Percentiles rank a stretch among this genome's conserved stretches.
Conservation (phyloP, 495 filamentous ascomycete species). For the Podospora didyma region DNA sequence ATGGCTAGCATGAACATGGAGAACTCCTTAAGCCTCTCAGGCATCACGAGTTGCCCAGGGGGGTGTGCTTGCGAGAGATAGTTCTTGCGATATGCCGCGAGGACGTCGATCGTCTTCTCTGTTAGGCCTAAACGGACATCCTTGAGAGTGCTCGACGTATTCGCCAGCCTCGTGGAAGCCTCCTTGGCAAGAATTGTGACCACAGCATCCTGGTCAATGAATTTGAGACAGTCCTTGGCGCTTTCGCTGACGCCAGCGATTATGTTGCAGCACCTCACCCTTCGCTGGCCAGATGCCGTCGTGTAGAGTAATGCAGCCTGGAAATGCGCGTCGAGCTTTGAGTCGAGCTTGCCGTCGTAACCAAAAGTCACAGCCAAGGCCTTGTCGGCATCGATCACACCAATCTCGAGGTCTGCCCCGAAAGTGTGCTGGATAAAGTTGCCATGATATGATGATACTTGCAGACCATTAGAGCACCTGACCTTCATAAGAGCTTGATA, state of each 20-base stretch:
- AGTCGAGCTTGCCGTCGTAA: constrained; percentile 95
- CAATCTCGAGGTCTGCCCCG: constrained; percentile 92
- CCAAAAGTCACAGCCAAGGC: constrained; percentile 87
- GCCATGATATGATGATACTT: constrained; percentile 89
- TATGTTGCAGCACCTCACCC: constrained; percentile 88
- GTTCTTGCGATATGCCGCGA: constrained; percentile 89
- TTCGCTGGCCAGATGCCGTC: constrained; percentile 80
- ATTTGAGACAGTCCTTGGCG: constrained; percentile 78
- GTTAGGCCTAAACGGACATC: constrained; percentile 80
- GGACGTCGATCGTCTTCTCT: constrained; percentile 92
- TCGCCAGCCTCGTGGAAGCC: constrained; percentile 69
- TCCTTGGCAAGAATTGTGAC: constrained; percentile 87
- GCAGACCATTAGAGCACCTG: constrained; percentile 91
- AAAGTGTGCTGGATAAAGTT: constrained; percentile 96
- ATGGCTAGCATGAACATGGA: constrained; percentile 95
- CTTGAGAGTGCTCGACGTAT: constrained; percentile 71
- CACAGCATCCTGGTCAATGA: constrained; percentile 92
- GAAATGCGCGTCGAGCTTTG: constrained; percentile 96
- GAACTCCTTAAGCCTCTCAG: constrained; percentile 94
- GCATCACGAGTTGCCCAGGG: constrained; percentile 89
- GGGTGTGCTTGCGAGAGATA: constrained; percentile 75
- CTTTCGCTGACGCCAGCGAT: constrained; percentile 88
- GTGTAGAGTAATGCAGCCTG: constrained; percentile 94
- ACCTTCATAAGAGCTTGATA: constrained; percentile 99
- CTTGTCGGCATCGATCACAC: constrained; percentile 89